Percentiles rank a stretch among this genome's conserved stretches.
phyloP scores from a whole-genome alignment of 208 protist species.

The Acanthamoeba polyphaga region DNA sequence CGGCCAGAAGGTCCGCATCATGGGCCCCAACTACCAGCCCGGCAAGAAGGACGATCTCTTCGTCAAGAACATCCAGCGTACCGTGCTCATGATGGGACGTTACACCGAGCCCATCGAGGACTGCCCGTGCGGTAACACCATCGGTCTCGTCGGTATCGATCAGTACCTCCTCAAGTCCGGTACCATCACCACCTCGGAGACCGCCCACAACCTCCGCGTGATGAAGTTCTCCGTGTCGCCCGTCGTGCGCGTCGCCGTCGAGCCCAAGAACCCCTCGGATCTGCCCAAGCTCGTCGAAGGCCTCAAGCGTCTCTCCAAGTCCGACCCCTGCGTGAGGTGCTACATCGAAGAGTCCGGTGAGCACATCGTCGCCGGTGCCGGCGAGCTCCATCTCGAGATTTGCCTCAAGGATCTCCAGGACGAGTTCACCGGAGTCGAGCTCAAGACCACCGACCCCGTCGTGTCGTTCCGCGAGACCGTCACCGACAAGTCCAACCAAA shows the following conservation, averaged over 20 bases:
- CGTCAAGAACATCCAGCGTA: constrained; percentile 96
- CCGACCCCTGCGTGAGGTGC: constrained; percentile 96
- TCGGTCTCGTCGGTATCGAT: constrained; percentile 99
- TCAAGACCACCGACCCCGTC: constrained; percentile 98
- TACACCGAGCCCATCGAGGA: constrained; percentile 96
- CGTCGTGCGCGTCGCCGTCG: constrained; percentile 98
- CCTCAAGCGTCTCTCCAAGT: constrained; percentile 96
- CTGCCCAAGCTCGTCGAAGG: constrained; percentile 98
- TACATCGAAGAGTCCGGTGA: constrained; percentile 98
- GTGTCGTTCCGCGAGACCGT: constrained; percentile 99
- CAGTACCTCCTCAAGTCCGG: constrained; percentile 99
- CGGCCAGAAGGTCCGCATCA: constrained; percentile 98
- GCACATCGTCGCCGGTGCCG: constrained; percentile 99
- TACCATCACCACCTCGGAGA: constrained; percentile 94
- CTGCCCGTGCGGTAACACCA: constrained; percentile 99
- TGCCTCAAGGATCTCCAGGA: constrained; percentile 99
- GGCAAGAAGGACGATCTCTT: constrained; percentile 96
- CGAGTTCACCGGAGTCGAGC: constrained; percentile 95
- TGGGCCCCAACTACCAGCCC: constrained; percentile 98
- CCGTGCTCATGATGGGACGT: constrained; percentile 98
- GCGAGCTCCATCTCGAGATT: constrained; percentile 99
- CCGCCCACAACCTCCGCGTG: constrained; percentile 92
- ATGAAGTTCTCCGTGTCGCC: constrained; percentile 99
- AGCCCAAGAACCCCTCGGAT: constrained; percentile 97
- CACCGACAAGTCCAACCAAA: constrained; percentile 87